Conservation (phyloP, 2,329 filamentous ascomycete species). For the Cordyceps javanica region DNA sequence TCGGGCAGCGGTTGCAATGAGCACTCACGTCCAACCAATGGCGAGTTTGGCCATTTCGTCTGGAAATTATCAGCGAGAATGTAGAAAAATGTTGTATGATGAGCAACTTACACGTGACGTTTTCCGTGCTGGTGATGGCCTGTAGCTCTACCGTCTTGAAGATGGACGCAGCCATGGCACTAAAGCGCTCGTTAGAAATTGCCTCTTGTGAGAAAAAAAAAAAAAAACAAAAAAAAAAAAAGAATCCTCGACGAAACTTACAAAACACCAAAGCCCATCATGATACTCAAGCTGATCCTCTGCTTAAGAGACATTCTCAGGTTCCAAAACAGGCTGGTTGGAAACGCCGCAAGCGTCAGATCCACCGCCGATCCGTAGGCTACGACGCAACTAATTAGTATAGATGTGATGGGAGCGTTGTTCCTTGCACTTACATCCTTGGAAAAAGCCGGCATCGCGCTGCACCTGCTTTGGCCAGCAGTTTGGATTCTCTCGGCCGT, state of each 20-base stretch:
- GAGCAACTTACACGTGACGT: not conserved
- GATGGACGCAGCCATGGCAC: not conserved
- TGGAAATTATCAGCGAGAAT: not conserved
- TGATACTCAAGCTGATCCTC: not conserved
- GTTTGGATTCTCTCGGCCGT: not conserved
- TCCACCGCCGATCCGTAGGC: not conserved
- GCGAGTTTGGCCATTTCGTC: not conserved
- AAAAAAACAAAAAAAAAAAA: too few species aligned
- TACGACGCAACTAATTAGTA: not conserved
- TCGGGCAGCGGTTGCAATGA: not conserved
- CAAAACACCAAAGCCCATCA: not conserved
- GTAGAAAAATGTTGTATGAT: not conserved
- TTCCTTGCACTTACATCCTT: not conserved
- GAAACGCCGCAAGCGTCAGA: not conserved
- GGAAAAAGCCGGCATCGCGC: not conserved
- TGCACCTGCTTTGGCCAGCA: not conserved
- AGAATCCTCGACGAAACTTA: not conserved
- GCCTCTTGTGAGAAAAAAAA: too few species aligned
- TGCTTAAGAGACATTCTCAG: not conserved
- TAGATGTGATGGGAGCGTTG: not conserved
- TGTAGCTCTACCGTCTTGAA: constrained; percentile 1
- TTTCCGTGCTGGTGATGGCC: not conserved
- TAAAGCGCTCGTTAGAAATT: not conserved
- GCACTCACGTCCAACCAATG: not conserved
- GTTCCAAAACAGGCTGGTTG: not conserved